A percentile compares a stretch with the other conserved stretches of the same genome.
Conservation (phyloP, 108 stramenopile genomes). For the Discostella stelligeroides region DNA sequence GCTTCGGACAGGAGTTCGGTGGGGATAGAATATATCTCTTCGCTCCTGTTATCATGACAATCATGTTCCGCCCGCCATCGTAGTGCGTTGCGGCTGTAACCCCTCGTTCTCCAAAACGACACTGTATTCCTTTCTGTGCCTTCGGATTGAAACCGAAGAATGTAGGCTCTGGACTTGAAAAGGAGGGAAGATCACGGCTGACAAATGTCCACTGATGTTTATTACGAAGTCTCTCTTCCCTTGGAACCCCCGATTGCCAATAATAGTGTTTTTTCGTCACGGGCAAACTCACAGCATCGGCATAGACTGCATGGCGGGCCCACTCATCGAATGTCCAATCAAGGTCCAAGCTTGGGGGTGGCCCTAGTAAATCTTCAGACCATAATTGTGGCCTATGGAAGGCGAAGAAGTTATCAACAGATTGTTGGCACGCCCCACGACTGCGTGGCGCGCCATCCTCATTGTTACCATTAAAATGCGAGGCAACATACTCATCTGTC, state of each 20-base stretch:
- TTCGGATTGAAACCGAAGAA: constrained; percentile 91
- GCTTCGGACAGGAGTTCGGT: constrained; percentile 84
- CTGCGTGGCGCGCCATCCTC: constrained; percentile 35
- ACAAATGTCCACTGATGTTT: constrained; percentile 74
- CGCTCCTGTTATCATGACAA: constrained; percentile 77
- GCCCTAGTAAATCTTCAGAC: constrained; percentile 59
- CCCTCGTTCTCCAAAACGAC: constrained; percentile 94
- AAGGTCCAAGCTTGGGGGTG: constrained; percentile 71
- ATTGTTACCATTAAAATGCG: constrained; percentile 51
- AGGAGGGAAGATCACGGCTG: constrained; percentile 73
- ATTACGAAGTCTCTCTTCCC: constrained; percentile 55
- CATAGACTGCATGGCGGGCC: constrained; percentile 78
- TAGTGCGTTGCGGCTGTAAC: constrained; percentile 95
- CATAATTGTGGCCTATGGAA: constrained; percentile 66
- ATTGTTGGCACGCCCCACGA: constrained; percentile 66
- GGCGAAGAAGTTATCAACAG: constrained; percentile 82
- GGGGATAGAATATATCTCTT: constrained; percentile 91
- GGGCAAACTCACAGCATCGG: constrained; percentile 61
- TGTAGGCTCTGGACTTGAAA: constrained; percentile 56
- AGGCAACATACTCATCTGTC: constrained; percentile 84
- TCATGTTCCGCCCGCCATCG: constrained; percentile 90
- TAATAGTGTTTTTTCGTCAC: constrained; percentile 77
- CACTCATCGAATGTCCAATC: constrained; percentile 73
- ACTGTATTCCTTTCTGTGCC: constrained; percentile 93
- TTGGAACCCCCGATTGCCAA: constrained; percentile 72